A percentile compares a stretch with the other conserved stretches of the same genome.
Conservation (phyloP, 192 early-diverging fungal genomes). For the Gaertneriomyces sp. region DNA sequence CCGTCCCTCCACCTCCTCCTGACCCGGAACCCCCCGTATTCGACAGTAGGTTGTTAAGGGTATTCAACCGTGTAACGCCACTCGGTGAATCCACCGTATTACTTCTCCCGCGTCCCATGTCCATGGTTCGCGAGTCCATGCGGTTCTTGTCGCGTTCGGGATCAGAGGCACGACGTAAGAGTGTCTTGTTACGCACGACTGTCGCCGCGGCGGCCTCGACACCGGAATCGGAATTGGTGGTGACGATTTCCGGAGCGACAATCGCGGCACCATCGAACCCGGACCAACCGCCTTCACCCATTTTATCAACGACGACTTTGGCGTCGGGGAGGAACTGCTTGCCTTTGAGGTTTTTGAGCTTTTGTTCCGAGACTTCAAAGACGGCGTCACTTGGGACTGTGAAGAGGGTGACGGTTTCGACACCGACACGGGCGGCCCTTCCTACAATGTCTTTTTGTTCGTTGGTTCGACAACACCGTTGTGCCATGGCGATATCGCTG, state of each 20-base stretch:
- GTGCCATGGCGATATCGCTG: constrained; percentile 61
- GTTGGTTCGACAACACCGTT: constrained; percentile 27
- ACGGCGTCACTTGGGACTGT: constrained; percentile 71
- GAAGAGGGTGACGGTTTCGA: constrained; percentile 28
- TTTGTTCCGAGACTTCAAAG: constrained; percentile 73
- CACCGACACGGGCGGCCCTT: constrained; percentile 27
- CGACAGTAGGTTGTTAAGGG: too few relatives aligned
- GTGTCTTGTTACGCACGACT: too few relatives aligned
- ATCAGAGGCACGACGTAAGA: too few relatives aligned
- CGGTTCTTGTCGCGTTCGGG: too few relatives aligned
- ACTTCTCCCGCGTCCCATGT: too few relatives aligned
- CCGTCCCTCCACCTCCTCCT: too few relatives aligned
- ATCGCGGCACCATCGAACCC: constrained; percentile 50
- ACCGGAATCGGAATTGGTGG: neutral
- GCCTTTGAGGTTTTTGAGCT: constrained; percentile 70
- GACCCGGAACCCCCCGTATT: too few relatives aligned
- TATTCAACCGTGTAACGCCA: too few relatives aligned
- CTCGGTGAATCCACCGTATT: too few relatives aligned
- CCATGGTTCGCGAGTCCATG: too few relatives aligned
- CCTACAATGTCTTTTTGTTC: constrained; percentile 27
- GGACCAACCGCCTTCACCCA: constrained; percentile 36
- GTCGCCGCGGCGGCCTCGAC: too few relatives aligned
- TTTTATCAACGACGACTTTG: constrained; percentile 53
- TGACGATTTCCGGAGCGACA: neutral
- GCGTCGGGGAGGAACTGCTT: constrained; percentile 70